These are phyloP conservation scores for Penicillium malachiteum DNA, from an alignment of 495 filamentous ascomycete genomes.

Conservation along the genomic window DNA sequence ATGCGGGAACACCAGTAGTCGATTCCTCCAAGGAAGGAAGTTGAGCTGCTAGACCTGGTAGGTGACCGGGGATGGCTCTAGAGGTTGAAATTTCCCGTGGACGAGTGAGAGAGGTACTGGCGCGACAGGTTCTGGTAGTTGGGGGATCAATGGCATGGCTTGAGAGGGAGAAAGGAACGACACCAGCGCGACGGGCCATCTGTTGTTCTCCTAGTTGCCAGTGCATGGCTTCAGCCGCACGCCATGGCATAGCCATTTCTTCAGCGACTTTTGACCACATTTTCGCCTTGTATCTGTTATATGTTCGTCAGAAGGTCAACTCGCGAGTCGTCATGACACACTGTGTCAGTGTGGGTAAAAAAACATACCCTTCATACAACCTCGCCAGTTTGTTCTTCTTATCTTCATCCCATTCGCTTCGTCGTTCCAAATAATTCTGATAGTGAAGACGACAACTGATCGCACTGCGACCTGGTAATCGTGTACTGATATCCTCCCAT, in stretches of 20 bases:
- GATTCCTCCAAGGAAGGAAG: constrained; percentile 46
- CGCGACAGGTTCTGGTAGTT: constrained; percentile 41
- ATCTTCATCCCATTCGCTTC: constrained; percentile 94
- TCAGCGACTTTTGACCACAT: constrained; percentile 95
- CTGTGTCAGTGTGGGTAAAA: no score
- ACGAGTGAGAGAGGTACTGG: constrained; percentile 45
- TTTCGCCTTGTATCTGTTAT: constrained; percentile 82
- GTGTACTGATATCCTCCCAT: constrained; percentile 96
- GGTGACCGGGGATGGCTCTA: constrained; percentile 33
- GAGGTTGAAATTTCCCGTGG: constrained; percentile 43
- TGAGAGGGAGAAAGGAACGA: constrained; percentile 73
- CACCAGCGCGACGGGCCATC: constrained; percentile 87
- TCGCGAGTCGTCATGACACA: no score
- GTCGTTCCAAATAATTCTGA: constrained; percentile 92
- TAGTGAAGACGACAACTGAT: constrained; percentile 95
- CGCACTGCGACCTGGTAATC: constrained; percentile 84
- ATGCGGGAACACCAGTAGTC: constrained; percentile 49
- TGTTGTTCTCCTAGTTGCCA: constrained; percentile 93
- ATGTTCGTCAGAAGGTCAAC: neutral
- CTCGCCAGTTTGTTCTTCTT: constrained; percentile 94
- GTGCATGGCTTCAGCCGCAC: constrained; percentile 95
- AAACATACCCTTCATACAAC: constrained; percentile 88
- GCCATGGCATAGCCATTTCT: constrained; percentile 96
- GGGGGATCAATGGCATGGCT: constrained; percentile 58
- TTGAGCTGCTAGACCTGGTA: constrained; percentile 35